Percentiles rank a stretch among this genome's conserved stretches.
phyloP scores from a whole-genome alignment of 495 filamentous ascomycete species.

The Talaromyces wortmannii region DNA sequence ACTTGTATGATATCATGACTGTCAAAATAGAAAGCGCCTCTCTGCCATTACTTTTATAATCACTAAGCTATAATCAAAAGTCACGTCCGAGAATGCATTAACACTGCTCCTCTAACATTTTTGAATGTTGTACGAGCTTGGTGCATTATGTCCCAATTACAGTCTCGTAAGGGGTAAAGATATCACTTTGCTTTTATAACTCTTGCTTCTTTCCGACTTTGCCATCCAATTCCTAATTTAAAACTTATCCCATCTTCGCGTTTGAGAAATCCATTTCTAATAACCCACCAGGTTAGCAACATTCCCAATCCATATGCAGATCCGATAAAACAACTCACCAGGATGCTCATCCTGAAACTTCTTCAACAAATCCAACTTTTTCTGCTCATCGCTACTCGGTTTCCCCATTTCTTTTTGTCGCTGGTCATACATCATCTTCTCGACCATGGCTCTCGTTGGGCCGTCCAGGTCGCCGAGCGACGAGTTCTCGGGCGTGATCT shows the following conservation, averaged over 20 bases:
- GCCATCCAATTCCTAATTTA: neutral
- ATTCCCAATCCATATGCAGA: neutral
- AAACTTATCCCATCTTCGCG: slow-evolving; percentile 28
- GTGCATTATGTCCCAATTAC: too few relatives aligned
- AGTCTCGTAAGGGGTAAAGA: neutral
- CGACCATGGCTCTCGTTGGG: slow-evolving; percentile 95
- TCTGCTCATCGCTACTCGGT: slow-evolving; percentile 83
- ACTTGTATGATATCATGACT: too few relatives aligned
- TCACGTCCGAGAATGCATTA: neutral
- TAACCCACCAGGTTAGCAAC: slow-evolving; percentile 2
- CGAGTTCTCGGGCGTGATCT: slow-evolving; percentile 89
- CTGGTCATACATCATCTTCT: slow-evolving; percentile 99
- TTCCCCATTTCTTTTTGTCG: slow-evolving; percentile 89
- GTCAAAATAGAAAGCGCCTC: neutral
- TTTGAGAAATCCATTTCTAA: slow-evolving; percentile 45
- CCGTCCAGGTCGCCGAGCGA: slow-evolving; percentile 89
- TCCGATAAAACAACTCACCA: slow-evolving; percentile 56
- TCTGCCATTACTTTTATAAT: neutral
- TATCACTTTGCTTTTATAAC: neutral
- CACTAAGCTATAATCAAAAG: too few relatives aligned
- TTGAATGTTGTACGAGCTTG: neutral
- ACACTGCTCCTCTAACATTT: too few relatives aligned
- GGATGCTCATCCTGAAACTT: slow-evolving; percentile 83
- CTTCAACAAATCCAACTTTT: slow-evolving; percentile 85
- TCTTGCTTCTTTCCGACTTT: neutral